Conservation (phyloP, 1,284 basidiomycete species). For the Sanghuangporus baumii region DNA sequence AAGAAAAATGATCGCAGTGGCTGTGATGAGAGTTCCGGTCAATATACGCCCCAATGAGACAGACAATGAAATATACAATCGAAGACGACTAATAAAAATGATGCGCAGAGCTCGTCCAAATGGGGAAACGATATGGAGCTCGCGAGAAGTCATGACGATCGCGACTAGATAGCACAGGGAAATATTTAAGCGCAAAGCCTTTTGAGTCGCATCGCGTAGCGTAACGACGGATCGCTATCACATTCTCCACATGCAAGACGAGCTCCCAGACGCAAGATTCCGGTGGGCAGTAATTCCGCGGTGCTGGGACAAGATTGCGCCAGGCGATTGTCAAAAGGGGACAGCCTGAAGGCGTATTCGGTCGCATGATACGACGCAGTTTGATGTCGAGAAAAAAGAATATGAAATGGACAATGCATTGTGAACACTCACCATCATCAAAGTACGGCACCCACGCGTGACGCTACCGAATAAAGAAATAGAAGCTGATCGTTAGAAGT, state of each 20-base stretch:
- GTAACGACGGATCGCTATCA: conserved; percentile 1
- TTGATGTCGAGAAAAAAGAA: neutral
- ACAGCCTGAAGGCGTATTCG: neutral
- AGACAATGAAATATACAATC: neutral
- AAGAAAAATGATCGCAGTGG: conserved; percentile 69
- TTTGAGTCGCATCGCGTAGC: conserved; percentile 5
- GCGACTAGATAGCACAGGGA: neutral
- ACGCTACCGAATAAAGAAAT: conserved; percentile 37
- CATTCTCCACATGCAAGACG: neutral
- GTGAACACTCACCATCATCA: conserved; percentile 57
- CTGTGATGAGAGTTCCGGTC: conserved; percentile 28
- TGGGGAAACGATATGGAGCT: neutral
- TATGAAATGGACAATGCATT: conserved; percentile 1
- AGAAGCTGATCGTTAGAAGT: neutral
- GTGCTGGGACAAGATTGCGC: neutral
- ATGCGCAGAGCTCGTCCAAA: neutral
- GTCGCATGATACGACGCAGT: neutral
- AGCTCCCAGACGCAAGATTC: neutral
- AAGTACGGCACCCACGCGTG: conserved; percentile 79
- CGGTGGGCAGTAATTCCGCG: neutral
- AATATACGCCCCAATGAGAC: neutral
- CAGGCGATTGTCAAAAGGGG: neutral
- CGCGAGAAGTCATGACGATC: neutral
- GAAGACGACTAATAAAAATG: neutral
- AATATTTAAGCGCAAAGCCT: neutral